These are phyloP conservation scores for Solanum etuberosum DNA, from an alignment of 257 asterid species.

Conservation along the genomic window DNA sequence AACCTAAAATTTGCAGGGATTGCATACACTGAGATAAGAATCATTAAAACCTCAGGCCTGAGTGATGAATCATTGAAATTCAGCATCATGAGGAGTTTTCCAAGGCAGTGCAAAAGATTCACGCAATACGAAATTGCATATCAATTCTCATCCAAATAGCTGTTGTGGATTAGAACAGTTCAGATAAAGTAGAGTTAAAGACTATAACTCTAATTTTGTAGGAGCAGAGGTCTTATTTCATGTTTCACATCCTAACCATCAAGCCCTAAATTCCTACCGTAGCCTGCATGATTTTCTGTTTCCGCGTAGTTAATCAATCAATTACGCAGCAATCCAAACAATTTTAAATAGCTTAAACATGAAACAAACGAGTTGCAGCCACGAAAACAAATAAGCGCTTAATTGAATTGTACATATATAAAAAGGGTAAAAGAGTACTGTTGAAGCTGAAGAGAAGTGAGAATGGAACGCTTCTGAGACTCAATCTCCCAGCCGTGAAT, in stretches of 20 bases:
- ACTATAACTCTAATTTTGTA: background rate
- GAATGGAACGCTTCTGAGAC: slow-evolving; percentile 70
- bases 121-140: background rate
- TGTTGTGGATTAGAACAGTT: background rate
- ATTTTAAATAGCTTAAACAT: background rate
- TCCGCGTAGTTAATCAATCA: background rate
- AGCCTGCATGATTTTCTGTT: background rate
- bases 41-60: background rate
- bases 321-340: background rate
- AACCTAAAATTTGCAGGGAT: background rate
- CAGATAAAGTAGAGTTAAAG: background rate
- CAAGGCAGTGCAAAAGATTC: background rate
- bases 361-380: background rate
- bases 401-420: background rate
- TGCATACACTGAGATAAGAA: background rate
- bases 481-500: slow-evolving; percentile 72
- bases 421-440: slow-evolving; percentile 21
- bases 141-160: background rate
- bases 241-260: background rate
- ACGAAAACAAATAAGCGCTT: background rate
- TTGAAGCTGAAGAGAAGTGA: slow-evolving; percentile 58
- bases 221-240: background rate
- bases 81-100: background rate
- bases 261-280: background rate
- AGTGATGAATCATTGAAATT: background rate